Evolutionary conservation across 1,284 basidiomycete species (phyloP), one percentile per base, ranked within the genome.

Genomic region (Lignosus rhinocerotis): DNA sequence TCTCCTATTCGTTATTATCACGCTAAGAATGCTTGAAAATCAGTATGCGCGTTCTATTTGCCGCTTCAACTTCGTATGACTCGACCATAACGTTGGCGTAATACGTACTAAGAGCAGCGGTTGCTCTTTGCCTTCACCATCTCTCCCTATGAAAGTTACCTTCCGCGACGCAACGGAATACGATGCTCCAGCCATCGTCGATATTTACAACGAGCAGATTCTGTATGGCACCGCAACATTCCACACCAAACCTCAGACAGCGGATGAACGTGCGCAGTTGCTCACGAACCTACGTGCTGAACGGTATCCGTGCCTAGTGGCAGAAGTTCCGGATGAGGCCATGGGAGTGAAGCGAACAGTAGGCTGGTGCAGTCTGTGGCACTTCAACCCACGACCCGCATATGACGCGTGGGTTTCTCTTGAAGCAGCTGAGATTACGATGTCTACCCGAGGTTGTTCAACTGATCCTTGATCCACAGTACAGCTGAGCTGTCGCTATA

Each of bases 121-220:
- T 25, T 30, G 43, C 25, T 6, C 11, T 5, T 25, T 12, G 5
- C 43, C 12, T 33, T 56, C 5, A 17, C 31, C 5, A 25, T 33
- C 17, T n/a, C 21, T 16, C 10, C 19, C 8, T 43, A 63, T 60
- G 62, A 8, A 34, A 0, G 17, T 48, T 16, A 47, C 9, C 8
- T 46, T 61, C 17, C 62, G 62, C 49, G 43, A 58, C 47, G 50
- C 43, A 5, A 55, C 55, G 6, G 42, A 59, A 2, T 42, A 2
- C 17, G 59, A 64, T 34, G 48, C 61, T 19, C 42, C 51, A 7
- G 57, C 62, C 3, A 55, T 64, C 21, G 21, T 64, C 17, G 62
- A 64, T 2, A 61, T 64, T 10, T 64, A 63, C 33, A 64, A 64
- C 32, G 57, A 64, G 12, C 50, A 64, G 11, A 61, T 59, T 17